Conservation (phyloP, 768 basidiomycete genomes). For the Amanita exitialis region DNA sequence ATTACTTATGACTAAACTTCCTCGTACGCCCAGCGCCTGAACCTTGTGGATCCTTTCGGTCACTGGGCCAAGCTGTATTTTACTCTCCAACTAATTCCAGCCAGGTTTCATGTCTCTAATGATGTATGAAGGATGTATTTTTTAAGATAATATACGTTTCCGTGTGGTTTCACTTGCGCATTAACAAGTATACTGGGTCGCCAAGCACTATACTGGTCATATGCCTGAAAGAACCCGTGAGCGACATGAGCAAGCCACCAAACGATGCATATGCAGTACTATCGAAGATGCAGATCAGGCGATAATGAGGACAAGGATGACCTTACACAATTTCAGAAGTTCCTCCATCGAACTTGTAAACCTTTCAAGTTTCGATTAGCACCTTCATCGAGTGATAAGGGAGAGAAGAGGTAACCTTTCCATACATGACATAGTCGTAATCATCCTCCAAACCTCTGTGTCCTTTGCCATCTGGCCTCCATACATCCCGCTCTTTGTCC, state of each 20-base stretch:
- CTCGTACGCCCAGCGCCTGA: background rate
- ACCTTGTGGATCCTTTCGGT: background rate
- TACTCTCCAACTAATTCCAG: slow-evolving; percentile 1
- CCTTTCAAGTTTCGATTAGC: slow-evolving; percentile 31
- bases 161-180: slow-evolving; percentile 49
- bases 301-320: background rate
- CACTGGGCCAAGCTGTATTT: slow-evolving; percentile 5
- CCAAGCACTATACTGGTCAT: slow-evolving; percentile 88
- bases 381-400: background rate
- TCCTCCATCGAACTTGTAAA: slow-evolving; percentile 93
- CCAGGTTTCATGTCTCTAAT: slow-evolving; percentile 10
- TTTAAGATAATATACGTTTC: background rate
- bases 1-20: slow-evolving; percentile 16
- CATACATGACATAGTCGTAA: slow-evolving; percentile 99
- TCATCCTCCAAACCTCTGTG: slow-evolving; percentile 82
- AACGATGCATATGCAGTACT: slow-evolving; percentile 97
- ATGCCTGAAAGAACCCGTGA: slow-evolving; percentile 89
- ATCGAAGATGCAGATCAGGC: slow-evolving; percentile 9
- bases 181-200: slow-evolving; percentile 83
- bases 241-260: slow-evolving; percentile 89
- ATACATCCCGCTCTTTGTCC: slow-evolving; percentile 70
- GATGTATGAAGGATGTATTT: slow-evolving; percentile 7
- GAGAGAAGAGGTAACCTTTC: slow-evolving; percentile 56
- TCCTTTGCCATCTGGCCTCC: slow-evolving; percentile 81
- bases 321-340: slow-evolving; percentile 77